phyloP scores from a whole-genome alignment of 73 alveolate genomes.

The Stentor roeselii region DNA sequence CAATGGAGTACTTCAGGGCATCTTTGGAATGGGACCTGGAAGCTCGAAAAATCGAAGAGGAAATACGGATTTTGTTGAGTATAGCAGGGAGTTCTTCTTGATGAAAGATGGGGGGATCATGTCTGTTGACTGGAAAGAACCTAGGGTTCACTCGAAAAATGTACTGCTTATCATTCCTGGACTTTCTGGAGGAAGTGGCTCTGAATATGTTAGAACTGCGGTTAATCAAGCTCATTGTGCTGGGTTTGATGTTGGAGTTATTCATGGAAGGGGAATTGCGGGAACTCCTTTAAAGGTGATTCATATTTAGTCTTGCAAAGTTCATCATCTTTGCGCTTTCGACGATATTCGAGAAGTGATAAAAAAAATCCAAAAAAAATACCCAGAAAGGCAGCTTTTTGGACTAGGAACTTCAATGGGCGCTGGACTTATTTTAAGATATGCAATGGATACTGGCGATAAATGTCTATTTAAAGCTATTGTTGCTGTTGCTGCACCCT shows the following conservation, averaged over 20 bases:
- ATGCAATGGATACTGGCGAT: conserved; percentile 20
- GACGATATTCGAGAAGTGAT: neutral
- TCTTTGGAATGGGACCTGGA: neutral
- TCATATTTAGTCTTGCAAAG: neutral
- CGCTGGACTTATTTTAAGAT: conserved; percentile 5
- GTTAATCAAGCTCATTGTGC: neutral
- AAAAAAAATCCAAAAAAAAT: neutral
- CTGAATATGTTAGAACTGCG: neutral
- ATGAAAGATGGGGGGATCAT: conserved; percentile 18
- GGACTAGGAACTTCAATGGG: conserved; percentile 36
- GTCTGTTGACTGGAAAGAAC: neutral
- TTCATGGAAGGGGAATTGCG: conserved; percentile 22
- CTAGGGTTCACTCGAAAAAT: neutral
- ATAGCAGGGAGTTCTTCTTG: neutral
- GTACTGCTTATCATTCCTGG: conserved; percentile 20
- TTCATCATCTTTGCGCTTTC: neutral
- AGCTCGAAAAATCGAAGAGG: neutral
- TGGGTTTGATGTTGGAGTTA: conserved; percentile 8
- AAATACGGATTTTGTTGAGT: neutral
- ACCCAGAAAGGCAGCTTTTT: conserved; percentile 16
- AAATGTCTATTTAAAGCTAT: conserved; percentile 11
- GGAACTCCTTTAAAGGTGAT: conserved; percentile 21
- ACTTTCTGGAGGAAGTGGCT: conserved; percentile 21
- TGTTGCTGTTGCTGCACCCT: conserved; percentile 25
- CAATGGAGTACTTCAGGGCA: neutral